These are phyloP conservation scores for Penicillium sp. DNA, from an alignment of 2,329 filamentous ascomycete genomes.

Conservation along the genomic window DNA sequence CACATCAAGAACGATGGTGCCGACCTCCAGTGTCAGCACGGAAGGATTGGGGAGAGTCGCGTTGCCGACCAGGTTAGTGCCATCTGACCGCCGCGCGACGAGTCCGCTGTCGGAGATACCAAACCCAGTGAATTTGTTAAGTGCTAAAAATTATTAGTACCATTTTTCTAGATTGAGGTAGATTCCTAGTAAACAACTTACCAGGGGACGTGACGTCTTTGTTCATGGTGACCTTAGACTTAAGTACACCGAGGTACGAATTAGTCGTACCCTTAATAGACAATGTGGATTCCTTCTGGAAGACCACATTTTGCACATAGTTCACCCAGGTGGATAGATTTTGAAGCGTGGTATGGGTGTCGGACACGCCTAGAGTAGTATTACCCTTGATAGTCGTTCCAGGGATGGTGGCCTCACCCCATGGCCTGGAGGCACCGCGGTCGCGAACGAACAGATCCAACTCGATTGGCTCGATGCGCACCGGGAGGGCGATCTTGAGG, in stretches of 20 bases:
- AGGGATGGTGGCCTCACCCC: conserved; percentile 28
- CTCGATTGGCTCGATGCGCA: conserved; percentile 39
- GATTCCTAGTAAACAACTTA: too few species aligned
- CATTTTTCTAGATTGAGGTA: too few species aligned
- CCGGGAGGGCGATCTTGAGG: conserved; percentile 41
- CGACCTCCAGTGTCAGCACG: neutral
- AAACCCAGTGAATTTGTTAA: conserved; percentile 58
- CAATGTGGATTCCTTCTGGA: conserved; percentile 29
- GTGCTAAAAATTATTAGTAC: conserved; percentile 41
- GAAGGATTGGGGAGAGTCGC: neutral
- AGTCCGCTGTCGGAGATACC: conserved; percentile 53
- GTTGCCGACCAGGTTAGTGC: neutral
- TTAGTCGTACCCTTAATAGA: conserved; percentile 34
- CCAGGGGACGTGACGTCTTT: conserved; percentile 40
- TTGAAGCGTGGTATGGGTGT: conserved; percentile 29
- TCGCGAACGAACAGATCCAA: conserved; percentile 41
- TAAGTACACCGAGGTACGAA: conserved; percentile 37
- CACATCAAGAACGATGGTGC: neutral
- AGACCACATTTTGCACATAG: conserved; percentile 39
- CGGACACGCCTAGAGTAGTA: conserved; percentile 33
- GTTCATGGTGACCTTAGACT: conserved; percentile 39
- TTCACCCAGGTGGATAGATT: conserved; percentile 33
- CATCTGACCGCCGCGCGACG: too few species aligned
- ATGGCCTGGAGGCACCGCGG: conserved; percentile 31
- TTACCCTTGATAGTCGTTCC: conserved; percentile 38